Conservation (phyloP, 179 eudicot species). For the Actinidia polygama region DNA sequence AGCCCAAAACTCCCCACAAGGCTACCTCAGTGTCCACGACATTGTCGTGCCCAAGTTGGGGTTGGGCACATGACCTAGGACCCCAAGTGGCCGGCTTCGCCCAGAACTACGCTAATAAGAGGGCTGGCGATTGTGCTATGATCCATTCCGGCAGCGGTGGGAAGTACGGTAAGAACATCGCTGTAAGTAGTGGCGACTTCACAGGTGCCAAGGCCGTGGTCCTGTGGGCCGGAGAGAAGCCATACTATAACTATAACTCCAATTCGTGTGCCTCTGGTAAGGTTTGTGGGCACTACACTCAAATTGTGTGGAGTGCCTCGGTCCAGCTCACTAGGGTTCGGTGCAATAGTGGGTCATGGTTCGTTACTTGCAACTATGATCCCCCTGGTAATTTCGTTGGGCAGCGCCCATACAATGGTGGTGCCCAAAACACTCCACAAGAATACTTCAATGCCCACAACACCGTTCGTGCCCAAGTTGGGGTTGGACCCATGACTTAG, state of each 20-base stretch:
- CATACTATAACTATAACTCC: conserved; percentile 29
- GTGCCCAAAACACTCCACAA: conserved; percentile 49
- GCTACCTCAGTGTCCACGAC: conserved; percentile 32
- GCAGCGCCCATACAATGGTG: conserved; percentile 33
- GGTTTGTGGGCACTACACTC: conserved; percentile 58
- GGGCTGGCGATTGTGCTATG: conserved; percentile 40
- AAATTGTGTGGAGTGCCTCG: conserved; percentile 61
- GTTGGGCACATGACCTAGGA: conserved; percentile 43
- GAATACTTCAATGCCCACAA: conserved; percentile 50
- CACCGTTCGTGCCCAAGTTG: conserved; percentile 42
- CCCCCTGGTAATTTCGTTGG: conserved; percentile 56
- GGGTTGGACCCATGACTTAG: conserved; percentile 26
- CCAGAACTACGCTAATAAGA: conserved; percentile 35
- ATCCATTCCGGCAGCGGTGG: conserved; percentile 33
- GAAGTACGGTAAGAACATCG: conserved; percentile 59
- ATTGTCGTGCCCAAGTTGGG: conserved; percentile 42
- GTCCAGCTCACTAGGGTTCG: conserved; percentile 43
- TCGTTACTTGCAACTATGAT: conserved; percentile 51
- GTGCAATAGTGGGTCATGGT: conserved; percentile 50
- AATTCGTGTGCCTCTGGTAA: conserved; percentile 41
- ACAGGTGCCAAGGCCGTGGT: conserved; percentile 40
- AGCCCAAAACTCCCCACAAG: conserved; percentile 32
- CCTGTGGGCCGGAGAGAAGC: conserved; percentile 43
- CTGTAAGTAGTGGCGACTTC: conserved; percentile 33
- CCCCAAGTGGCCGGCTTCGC: conserved; percentile 40